Evolutionary conservation across 805 yeast genomes (phyloP).

Genomic region (Candida orba): DNA sequence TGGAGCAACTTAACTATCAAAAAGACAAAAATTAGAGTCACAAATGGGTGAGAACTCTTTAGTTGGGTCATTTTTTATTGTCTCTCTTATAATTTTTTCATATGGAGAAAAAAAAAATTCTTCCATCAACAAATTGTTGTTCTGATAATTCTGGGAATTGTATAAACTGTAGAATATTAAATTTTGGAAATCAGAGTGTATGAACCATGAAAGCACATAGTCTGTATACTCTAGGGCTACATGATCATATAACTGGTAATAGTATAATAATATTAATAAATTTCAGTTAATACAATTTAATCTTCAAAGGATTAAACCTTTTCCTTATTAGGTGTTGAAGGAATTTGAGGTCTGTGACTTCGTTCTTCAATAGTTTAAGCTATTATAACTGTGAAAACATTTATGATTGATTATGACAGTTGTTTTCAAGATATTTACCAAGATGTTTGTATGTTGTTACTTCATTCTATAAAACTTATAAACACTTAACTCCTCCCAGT

Average conservation of each 20-base stretch:
- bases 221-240: no score
- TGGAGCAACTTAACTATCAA: constrained; percentile 1
- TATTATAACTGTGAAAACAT: constrained; percentile 58
- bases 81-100: no score
- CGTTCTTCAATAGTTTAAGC: constrained; percentile 61
- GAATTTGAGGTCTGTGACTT: constrained; percentile 41
- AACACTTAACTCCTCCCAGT: constrained; percentile 89
- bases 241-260: no score
- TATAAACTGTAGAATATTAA: no score
- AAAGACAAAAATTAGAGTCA: background rate
- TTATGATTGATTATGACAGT: constrained; percentile 42
- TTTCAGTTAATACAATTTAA: no score
- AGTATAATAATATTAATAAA: no score
- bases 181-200: no score
- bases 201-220: no score
- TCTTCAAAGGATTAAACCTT: constrained; percentile 27
- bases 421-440: constrained; percentile 50
- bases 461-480: constrained; percentile 41
- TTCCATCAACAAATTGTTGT: no score
- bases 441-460: constrained; percentile 43
- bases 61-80: background rate
- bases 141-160: no score
- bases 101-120: no score
- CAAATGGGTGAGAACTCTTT: background rate
- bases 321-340: constrained; percentile 33